Evolutionary conservation across 176 grass and related monocot species (phyloP).

Genomic region (Triticum turgidum): DNA sequence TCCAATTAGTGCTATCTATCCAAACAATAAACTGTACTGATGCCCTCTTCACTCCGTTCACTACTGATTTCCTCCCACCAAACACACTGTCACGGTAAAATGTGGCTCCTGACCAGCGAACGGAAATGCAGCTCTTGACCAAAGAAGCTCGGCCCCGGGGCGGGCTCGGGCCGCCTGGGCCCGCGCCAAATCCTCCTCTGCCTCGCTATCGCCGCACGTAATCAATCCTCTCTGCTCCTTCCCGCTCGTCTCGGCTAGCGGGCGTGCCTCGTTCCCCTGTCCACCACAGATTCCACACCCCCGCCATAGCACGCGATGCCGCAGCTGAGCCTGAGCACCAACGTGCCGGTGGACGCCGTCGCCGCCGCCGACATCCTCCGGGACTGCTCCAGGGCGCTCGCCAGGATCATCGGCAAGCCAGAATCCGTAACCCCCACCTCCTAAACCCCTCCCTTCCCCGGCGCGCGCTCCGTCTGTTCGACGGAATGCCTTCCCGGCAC

Average conservation of each 20-base stretch:
- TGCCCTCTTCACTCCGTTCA: too few relatives aligned
- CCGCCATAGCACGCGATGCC: slow-evolving; percentile 45
- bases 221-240: neutral
- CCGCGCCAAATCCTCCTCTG: neutral
- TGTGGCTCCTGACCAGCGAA: too few relatives aligned
- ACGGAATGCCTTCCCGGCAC: slow-evolving; percentile 25
- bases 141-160: too few relatives aligned
- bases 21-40: too few relatives aligned
- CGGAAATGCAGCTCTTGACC: too few relatives aligned
- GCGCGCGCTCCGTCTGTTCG: slow-evolving; percentile 19
- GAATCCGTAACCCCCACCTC: slow-evolving; percentile 55
- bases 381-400: slow-evolving; percentile 69
- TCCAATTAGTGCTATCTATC: too few relatives aligned
- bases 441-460: neutral
- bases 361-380: slow-evolving; percentile 81
- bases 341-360: slow-evolving; percentile 90
- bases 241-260: too few relatives aligned
- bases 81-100: too few relatives aligned
- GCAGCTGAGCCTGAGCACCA: slow-evolving; percentile 82
- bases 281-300: slow-evolving; percentile 11
- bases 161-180: too few relatives aligned
- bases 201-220: neutral
- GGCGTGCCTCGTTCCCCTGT: neutral
- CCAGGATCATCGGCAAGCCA: slow-evolving; percentile 93
- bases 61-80: too few relatives aligned